Evolutionary conservation across 1,139 yeast species (phyloP).

Genomic region (Nakaseomyces kungkrabaensis): DNA sequence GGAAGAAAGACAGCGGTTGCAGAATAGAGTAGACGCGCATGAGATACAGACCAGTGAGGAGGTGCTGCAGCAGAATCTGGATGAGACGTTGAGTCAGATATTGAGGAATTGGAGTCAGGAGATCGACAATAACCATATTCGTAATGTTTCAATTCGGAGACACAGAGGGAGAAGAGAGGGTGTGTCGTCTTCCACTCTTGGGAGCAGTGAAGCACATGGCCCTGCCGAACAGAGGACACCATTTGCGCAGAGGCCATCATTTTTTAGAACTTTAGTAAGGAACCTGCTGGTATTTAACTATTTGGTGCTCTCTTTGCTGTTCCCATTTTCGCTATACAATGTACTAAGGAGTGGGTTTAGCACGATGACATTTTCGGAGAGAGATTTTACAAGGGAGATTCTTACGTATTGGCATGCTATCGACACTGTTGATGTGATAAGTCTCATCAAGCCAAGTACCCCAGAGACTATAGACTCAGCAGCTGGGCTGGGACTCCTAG

Average conservation of each 20-base stretch:
- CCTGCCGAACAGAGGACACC: slow-evolving; percentile 10
- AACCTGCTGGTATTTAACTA: slow-evolving; percentile 24
- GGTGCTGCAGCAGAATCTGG: slow-evolving; percentile 1
- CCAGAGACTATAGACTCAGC: not conserved
- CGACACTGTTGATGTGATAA: slow-evolving; percentile 1
- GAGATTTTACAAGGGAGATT: slow-evolving; percentile 22
- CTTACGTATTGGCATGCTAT: slow-evolving; percentile 11
- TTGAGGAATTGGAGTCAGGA: not conserved
- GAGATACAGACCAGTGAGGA: slow-evolving; percentile 3
- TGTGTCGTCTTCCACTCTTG: too few species aligned
- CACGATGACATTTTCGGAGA: slow-evolving; percentile 23
- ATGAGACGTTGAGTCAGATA: slow-evolving; percentile 2
- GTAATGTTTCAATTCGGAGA: not conserved
- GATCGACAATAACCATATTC: not conserved
- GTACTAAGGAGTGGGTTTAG: slow-evolving; percentile 21
- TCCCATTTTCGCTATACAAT: slow-evolving; percentile 27
- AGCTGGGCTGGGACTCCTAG: slow-evolving; percentile 17
- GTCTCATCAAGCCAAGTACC: not conserved
- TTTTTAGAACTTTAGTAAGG: slow-evolving; percentile 16
- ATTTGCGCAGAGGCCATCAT: slow-evolving; percentile 18
- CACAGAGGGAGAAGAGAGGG: not conserved
- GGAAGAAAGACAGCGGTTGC: not conserved
- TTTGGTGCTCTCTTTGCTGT: slow-evolving; percentile 19
- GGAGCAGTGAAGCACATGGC: not conserved
- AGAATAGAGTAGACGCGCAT: slow-evolving; percentile 1